Base-by-base conservation (phyloP, 106 monocot genomes). In the Dioscorea alata region DNA sequence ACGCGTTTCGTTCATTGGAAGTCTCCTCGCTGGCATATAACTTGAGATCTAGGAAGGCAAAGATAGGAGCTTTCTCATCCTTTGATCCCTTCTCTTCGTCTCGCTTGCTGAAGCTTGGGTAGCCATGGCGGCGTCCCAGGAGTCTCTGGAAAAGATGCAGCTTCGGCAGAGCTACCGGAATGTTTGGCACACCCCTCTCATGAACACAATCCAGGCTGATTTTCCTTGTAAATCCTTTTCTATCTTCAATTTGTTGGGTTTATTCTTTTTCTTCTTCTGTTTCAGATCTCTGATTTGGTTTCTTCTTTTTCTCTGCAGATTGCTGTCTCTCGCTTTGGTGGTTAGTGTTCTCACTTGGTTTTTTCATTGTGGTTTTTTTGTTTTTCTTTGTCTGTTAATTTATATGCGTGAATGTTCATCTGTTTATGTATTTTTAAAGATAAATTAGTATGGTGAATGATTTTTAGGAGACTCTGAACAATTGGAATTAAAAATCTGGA, bases 121-220 rank as follows among this genome's bases (percentile, higher is more conserved):
- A 42, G 42, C 10, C 42, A 77, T 77, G 77, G 65, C 65, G 77
- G 65, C 65, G 57, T 77, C 71, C 18, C 77, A 77, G 71, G 77
- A 32, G 14, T 58, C 33, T 52, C 15, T 71, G 58, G 71, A 77
- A 10, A 77, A 77, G 77, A 77, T 77, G 77, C 77, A 77, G 70
- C 49, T 77, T 50, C 77, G 77, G 17, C 77, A 77, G 71, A 71
- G 50, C 33, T 77, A 77, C 71, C 64, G 71, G 64, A 77, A 77
- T 24, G 18, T 77, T 62, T 77, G 77, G 71, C 77, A 77, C 65
- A 59, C 65, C 21, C 71, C 71, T 71, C 64, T 77, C 22, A 51
- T 59, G 65, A 71, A 65, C 77, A 51, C 77, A 23, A 59, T 70
- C 21, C 59, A 59, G 23, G 70, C 70, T 21, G 70, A 70, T 48